A percentile compares a stretch with the other conserved stretches of the same genome.
phyloP scores from a whole-genome alignment of 163 green algal genomes.

The Coccomyxa subellipsoidea region DNA sequence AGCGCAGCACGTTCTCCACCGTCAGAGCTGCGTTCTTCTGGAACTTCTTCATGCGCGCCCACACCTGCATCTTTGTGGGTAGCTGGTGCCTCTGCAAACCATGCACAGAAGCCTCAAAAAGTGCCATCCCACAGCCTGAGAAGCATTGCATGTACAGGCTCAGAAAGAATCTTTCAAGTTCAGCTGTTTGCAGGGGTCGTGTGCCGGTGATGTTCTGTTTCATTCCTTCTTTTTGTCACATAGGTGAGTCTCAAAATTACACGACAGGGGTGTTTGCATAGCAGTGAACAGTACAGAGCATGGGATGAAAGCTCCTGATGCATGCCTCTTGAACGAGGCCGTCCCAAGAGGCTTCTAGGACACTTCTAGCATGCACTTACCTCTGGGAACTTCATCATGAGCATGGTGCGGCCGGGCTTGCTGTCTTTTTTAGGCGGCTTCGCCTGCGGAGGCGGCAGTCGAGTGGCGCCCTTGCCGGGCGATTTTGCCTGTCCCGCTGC shows the following conservation, averaged over 20 bases:
- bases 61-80: background rate
- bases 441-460: background rate
- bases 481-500: background rate
- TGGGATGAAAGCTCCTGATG: no score
- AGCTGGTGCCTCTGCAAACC: background rate
- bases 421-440: background rate
- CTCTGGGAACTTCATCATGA: background rate
- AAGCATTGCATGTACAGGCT: no score
- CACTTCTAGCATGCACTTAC: background rate
- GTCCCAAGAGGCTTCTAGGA: no score
- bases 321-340: no score
- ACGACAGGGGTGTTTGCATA: no score
- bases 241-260: no score
- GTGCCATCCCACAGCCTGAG: no score
- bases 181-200: no score
- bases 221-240: no score
- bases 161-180: no score
- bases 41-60: background rate
- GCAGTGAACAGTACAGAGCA: no score
- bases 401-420: background rate
- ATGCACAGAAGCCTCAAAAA: background rate
- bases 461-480: background rate
- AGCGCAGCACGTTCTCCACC: background rate
- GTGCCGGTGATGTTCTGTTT: no score
- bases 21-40: background rate